These are phyloP conservation scores for Cercospora berteroae DNA, from an alignment of 2,329 filamentous ascomycete species.

Conservation along the genomic window DNA sequence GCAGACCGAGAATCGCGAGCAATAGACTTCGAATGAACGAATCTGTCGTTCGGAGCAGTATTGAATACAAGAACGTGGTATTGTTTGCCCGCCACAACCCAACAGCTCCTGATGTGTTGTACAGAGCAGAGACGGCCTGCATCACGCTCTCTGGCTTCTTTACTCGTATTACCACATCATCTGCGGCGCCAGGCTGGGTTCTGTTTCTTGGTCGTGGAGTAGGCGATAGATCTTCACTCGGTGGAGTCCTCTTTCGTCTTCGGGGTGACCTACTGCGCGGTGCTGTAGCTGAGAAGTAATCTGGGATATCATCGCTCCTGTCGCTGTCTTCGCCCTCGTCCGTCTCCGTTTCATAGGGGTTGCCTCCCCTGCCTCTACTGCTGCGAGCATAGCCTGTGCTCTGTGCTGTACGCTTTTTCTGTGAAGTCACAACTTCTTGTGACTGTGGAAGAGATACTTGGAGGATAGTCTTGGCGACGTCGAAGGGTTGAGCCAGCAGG, in stretches of 20 bases:
- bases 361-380: conserved; percentile 21
- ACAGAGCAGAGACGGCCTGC: conserved; percentile 82
- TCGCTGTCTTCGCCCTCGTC: conserved; percentile 26
- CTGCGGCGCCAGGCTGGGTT: conserved; percentile 24
- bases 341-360: conserved; percentile 29
- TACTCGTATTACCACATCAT: conserved; percentile 62
- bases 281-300: conserved; percentile 76
- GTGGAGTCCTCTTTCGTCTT: conserved; percentile 36
- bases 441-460: conserved; percentile 63
- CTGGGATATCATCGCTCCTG: conserved; percentile 58
- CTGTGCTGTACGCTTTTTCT: conserved; percentile 31
- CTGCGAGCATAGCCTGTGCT: conserved; percentile 11
- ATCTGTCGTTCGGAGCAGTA: conserved; percentile 82
- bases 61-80: conserved; percentile 84
- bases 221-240: conserved; percentile 29
- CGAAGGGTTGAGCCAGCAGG: conserved; percentile 89
- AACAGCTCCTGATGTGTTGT: conserved; percentile 84
- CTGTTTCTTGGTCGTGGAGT: conserved; percentile 32
- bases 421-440: conserved; percentile 35
- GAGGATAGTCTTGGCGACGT: conserved; percentile 90
- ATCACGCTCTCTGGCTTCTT: conserved; percentile 76
- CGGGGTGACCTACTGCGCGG: conserved; percentile 52
- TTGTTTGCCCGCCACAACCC: conserved; percentile 95
- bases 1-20: conserved; percentile 86
- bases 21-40: conserved; percentile 88